Percentiles rank a stretch among this genome's conserved stretches.
Evolutionary conservation across 2,329 filamentous ascomycete species (phyloP).

Genomic region (Penicillium vulpinum): DNA sequence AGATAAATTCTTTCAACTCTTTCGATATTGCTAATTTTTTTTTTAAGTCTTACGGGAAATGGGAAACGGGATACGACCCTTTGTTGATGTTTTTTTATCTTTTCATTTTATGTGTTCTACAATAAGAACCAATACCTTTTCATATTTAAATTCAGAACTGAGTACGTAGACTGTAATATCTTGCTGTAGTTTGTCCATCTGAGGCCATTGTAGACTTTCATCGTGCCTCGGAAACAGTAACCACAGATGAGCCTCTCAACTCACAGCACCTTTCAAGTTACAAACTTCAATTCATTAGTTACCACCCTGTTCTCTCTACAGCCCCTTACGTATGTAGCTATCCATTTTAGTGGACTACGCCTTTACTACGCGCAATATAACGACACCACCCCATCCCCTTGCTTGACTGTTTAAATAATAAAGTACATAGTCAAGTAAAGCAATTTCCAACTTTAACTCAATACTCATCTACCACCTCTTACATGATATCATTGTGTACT

Average conservation of each 20-base stretch:
- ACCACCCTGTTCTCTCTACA: neutral
- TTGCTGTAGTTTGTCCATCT: neutral
- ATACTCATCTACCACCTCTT: too few relatives aligned
- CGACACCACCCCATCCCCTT: too few relatives aligned
- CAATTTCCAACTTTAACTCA: too few relatives aligned
- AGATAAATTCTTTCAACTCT: slow-evolving; percentile 43
- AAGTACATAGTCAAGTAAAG: too few relatives aligned
- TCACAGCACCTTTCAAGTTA: neutral
- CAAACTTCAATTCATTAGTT: neutral
- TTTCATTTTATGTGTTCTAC: slow-evolving; percentile 6
- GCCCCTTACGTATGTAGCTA: neutral
- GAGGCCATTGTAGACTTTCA: neutral
- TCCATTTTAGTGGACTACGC: neutral
- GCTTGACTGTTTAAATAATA: too few relatives aligned
- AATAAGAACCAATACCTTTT: slow-evolving; percentile 5
- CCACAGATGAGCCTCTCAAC: neutral
- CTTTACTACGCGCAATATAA: neutral
- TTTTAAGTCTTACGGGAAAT: slow-evolving; percentile 29
- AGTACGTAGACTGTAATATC: neutral
- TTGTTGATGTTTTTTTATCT: slow-evolving; percentile 25
- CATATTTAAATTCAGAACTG: neutral
- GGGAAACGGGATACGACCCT: slow-evolving; percentile 32
- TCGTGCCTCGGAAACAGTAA: neutral
- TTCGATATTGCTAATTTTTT: slow-evolving; percentile 19
- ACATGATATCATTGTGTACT: too few relatives aligned